phyloP scores from a whole-genome alignment of 768 basidiomycete species.

The Dacryopinax primogenitus region DNA sequence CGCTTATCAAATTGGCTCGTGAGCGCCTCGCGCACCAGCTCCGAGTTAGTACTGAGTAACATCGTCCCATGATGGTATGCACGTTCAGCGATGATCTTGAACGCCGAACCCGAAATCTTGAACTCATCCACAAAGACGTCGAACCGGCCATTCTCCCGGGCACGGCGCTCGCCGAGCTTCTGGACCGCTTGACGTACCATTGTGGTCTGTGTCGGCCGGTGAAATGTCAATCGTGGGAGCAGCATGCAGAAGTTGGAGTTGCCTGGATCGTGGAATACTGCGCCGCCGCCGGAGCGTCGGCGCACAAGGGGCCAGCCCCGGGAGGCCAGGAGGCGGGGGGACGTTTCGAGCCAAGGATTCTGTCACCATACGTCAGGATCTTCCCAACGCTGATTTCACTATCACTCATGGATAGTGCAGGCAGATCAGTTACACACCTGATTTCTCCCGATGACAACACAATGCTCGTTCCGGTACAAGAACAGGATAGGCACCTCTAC shows the following conservation, averaged over 20 bases:
- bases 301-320: not conserved
- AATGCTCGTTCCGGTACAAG: constrained; percentile 75
- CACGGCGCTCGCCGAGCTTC: constrained; percentile 54
- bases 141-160: constrained; percentile 74
- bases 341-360: not conserved
- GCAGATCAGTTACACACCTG: constrained; percentile 31
- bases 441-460: constrained; percentile 87
- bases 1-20: constrained; percentile 39
- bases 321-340: not conserved
- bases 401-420: too few species aligned
- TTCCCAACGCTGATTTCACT: too few species aligned
- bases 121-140: constrained; percentile 72
- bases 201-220: constrained; percentile 62
- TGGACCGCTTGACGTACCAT: constrained; percentile 67
- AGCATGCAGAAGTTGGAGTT: constrained; percentile 97
- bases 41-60: constrained; percentile 74
- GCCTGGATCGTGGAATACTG: constrained; percentile 61
- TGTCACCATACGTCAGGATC: not conserved
- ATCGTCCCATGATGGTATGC: constrained; percentile 99
- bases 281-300: not conserved
- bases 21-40: constrained; percentile 52
- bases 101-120: constrained; percentile 98
- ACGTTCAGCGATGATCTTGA: constrained; percentile 79
- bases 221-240: constrained; percentile 65
- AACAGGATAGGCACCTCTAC: constrained; percentile 59